Conservation (phyloP, 1,284 basidiomycete genomes). For the Trichosporon ovoides region DNA sequence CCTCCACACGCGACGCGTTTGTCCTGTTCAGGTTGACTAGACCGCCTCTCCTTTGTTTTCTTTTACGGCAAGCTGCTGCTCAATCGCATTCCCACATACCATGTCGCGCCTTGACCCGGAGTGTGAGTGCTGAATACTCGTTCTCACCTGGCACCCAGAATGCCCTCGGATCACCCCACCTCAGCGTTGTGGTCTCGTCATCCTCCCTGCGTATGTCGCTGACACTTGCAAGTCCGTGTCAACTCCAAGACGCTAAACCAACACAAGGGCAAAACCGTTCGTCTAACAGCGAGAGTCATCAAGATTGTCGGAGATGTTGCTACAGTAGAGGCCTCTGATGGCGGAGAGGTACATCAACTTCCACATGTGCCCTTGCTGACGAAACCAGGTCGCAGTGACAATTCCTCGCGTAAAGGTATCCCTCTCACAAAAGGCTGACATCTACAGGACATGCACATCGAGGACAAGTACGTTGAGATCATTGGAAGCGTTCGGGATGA, state of each 20-base stretch:
- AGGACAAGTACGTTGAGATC: constrained; percentile 64
- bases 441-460: constrained; percentile 53
- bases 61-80: too few relatives aligned
- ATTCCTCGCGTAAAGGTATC: constrained; percentile 51
- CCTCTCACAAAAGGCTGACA: not conserved
- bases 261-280: constrained; percentile 55
- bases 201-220: too few relatives aligned
- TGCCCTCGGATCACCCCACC: too few relatives aligned
- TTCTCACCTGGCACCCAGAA: too few relatives aligned
- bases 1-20: not conserved
- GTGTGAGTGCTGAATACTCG: constrained; percentile 27
- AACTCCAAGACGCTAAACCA: constrained; percentile 36
- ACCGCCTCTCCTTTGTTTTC: not conserved
- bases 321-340: constrained; percentile 65
- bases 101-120: constrained; percentile 43
- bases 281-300: constrained; percentile 65
- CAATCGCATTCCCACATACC: too few relatives aligned
- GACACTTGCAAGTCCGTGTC: constrained; percentile 35
- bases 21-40: not conserved
- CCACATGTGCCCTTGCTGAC: too few relatives aligned
- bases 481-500: constrained; percentile 63
- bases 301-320: constrained; percentile 57
- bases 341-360: constrained; percentile 57
- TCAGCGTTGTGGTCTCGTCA: too few relatives aligned
- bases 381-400: constrained; percentile 54